Conservation (phyloP, 805 yeast genomes). For the Saccharomyces cerevisiae region DNA sequence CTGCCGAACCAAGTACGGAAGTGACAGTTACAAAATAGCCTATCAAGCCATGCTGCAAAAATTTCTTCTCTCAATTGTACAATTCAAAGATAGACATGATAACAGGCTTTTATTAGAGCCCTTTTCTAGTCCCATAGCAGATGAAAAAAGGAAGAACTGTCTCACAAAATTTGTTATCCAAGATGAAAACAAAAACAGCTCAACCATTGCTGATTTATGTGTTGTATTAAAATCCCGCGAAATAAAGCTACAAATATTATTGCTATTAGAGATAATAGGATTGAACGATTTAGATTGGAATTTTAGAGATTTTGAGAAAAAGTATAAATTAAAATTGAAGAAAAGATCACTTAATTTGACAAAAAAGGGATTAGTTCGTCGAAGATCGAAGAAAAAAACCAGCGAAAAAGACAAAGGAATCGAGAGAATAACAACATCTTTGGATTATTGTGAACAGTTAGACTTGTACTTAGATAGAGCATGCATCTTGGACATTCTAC, state of each 20-base stretch:
- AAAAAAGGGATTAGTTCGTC: slow-evolving; percentile 10
- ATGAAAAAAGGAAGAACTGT: slow-evolving; percentile 16
- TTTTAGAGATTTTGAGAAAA: slow-evolving; percentile 28
- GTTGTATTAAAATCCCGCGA: slow-evolving; percentile 45
- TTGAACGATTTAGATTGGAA: slow-evolving; percentile 30
- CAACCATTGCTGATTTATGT: slow-evolving; percentile 26
- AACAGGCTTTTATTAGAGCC: slow-evolving; percentile 12
- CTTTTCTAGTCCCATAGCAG: slow-evolving; percentile 15
- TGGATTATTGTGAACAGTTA: slow-evolving; percentile 29
- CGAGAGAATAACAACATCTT: neutral
- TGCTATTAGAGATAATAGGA: slow-evolving; percentile 39
- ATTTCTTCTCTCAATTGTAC: slow-evolving; percentile 30
- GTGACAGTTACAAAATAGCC: slow-evolving; percentile 2
- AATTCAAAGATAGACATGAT: slow-evolving; percentile 38
- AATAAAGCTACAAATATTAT: slow-evolving; percentile 45
- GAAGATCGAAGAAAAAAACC: slow-evolving; percentile 17
- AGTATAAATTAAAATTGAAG: slow-evolving; percentile 17
- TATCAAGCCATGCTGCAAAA: slow-evolving; percentile 25
- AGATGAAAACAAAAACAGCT: slow-evolving; percentile 7
- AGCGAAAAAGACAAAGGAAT: neutral
- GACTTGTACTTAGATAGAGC: slow-evolving; percentile 45
- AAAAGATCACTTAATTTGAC: slow-evolving; percentile 30
- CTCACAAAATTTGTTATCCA: slow-evolving; percentile 7
- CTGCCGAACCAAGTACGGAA: slow-evolving; percentile 26
- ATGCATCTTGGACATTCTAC: slow-evolving; percentile 45